Evolutionary conservation across 257 asterid genomes (phyloP), one percentile per base, ranked within the genome.

Genomic region (Jacaranda mimosifolia): DNA sequence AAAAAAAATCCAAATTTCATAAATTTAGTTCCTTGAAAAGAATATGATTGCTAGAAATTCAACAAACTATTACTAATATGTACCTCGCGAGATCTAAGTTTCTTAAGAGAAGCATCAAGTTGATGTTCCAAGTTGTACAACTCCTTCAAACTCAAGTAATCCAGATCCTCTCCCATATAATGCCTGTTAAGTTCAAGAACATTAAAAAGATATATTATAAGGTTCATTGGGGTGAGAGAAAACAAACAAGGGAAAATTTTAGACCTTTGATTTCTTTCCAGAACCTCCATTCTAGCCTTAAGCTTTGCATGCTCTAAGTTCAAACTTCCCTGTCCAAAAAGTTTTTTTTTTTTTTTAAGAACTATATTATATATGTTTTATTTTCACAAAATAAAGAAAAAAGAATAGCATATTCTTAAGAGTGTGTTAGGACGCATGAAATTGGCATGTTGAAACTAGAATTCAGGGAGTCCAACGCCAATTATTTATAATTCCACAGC

Each of bases 71-170:
- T 45, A 38, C 10, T 63, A n/a, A 32, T 4, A 15, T 7, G 21
- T 60, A 92, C 98, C 94, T 87, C 87, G 51, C 87, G 85, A 6
- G 94, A 80, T 49, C 94, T 70, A 74, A 93, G 82, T 63, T 85
- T 87, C 72, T 83, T 93, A 0, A 93, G 84, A 70, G 97, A 85
- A 45, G 76, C 49, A 76, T 88, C 93, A 57, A 93, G 85, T 72
- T 87, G 97, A 67, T 84, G 87, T 56, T 93, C 98, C 88, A 91
- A 79, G 84, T 68, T 91, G 76, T 88, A 96, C 64, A 93, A 88
- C 80, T 93, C 94, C 82, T 84, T 89, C 21, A 86, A 73, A 60
- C 82, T 78, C 19, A 89, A 75, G 6, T 67, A 45, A 19, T 89
- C 89, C 48, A 91, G 75, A 3, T 91, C 91, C 53, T 91, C 94